Percentiles rank a stretch among this genome's conserved stretches.
These are phyloP conservation scores for Thielaviopsis ethacetica DNA, from an alignment of 2,329 filamentous ascomycete species.

Conservation along the genomic window DNA sequence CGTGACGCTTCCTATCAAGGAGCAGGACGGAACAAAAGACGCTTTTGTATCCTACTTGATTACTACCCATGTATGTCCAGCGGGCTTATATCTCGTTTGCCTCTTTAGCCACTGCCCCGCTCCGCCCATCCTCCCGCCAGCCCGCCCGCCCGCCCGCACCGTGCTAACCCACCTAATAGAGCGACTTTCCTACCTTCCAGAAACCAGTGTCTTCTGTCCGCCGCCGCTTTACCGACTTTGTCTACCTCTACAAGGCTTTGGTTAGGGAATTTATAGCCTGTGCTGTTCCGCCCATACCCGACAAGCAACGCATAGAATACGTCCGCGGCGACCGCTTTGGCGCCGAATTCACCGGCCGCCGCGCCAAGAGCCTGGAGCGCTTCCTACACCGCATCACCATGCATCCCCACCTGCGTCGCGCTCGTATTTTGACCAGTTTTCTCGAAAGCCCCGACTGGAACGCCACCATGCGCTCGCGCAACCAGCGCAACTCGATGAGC, in stretches of 20 bases:
- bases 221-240: constrained; percentile 92
- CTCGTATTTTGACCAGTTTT: constrained; percentile 70
- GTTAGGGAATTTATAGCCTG: constrained; percentile 76
- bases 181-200: constrained; percentile 86
- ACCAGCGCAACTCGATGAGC: constrained; percentile 42
- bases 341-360: constrained; percentile 73
- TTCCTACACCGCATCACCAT: constrained; percentile 76
- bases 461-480: constrained; percentile 72
- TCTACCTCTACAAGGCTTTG: constrained; percentile 87
- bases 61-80: constrained; percentile 55
- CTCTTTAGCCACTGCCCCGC: neutral
- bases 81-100: neutral
- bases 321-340: constrained; percentile 93
- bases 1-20: constrained; percentile 74
- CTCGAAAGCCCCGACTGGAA: constrained; percentile 95
- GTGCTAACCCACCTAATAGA: constrained; percentile 33
- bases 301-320: constrained; percentile 99
- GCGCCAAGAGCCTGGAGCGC: constrained; percentile 78
- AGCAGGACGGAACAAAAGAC: constrained; percentile 92
- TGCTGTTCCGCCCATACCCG: constrained; percentile 84
- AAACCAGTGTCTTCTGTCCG: constrained; percentile 64
- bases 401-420: constrained; percentile 75
- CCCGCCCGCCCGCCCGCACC: no score
- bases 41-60: constrained; percentile 92
- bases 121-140: no score